phyloP scores from a whole-genome alignment of 257 asterid genomes.

The Hygrophila difformis region DNA sequence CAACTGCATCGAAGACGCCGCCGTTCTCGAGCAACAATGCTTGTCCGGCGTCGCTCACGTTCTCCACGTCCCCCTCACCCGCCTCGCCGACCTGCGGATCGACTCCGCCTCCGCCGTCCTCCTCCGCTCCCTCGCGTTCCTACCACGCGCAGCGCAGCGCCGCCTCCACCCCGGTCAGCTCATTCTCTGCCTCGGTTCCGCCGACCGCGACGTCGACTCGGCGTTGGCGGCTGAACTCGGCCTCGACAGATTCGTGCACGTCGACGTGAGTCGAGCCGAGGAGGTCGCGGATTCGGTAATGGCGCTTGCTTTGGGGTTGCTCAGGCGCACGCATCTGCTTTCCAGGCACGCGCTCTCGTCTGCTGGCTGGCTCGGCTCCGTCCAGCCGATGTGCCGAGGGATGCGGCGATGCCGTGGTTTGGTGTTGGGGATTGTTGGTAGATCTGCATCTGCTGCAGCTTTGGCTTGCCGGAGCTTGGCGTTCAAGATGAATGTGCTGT shows the following conservation, averaged over 20 bases:
- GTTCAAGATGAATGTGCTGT: constrained; percentile 88
- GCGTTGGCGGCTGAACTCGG: constrained; percentile 85
- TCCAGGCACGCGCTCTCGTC: constrained; percentile 80
- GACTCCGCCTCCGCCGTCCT: constrained; percentile 81
- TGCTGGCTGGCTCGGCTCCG: constrained; percentile 95
- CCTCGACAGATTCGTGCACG: constrained; percentile 61
- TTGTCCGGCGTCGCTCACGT: constrained; percentile 61
- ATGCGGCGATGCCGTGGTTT: constrained; percentile 44
- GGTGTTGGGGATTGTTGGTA: constrained; percentile 88
- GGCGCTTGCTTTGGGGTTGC: constrained; percentile 79
- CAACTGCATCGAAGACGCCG: constrained; percentile 78
- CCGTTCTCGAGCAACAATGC: constrained; percentile 63
- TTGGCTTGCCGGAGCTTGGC: constrained; percentile 89
- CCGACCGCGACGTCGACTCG: constrained; percentile 85
- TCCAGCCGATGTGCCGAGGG: constrained; percentile 97
- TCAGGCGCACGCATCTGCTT: constrained; percentile 86
- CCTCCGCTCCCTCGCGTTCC: constrained; percentile 88
- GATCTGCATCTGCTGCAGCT: constrained; percentile 89
- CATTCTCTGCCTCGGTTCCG: constrained; percentile 85
- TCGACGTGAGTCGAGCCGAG: constrained; percentile 82
- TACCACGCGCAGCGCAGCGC: constrained; percentile 99
- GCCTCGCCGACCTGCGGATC: constrained; percentile 78
- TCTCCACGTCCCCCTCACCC: constrained; percentile 85
- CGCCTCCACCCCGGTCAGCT: constrained; percentile 92
- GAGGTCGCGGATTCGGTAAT: constrained; percentile 98